Evolutionary conservation across 768 basidiomycete genomes (phyloP).

Genomic region (Kwoniella bestiolae): DNA sequence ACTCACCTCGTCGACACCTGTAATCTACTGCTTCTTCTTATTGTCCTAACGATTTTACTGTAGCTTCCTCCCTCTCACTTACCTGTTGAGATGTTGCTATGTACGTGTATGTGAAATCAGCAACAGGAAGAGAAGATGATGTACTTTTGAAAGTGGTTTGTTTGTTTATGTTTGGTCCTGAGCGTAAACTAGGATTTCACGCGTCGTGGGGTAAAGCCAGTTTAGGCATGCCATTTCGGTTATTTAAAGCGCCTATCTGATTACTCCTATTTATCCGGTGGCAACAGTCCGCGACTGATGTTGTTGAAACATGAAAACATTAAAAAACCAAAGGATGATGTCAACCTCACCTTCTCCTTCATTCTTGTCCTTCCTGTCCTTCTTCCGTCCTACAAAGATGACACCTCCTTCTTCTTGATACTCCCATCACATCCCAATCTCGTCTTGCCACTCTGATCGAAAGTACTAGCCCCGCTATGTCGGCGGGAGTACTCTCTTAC

Average conservation of each 20-base stretch:
- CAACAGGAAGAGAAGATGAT: too few species aligned
- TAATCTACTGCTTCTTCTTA: too few species aligned
- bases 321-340: conserved; percentile 8
- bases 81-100: too few species aligned
- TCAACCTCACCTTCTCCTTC: conserved; percentile 5
- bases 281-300: conserved; percentile 12
- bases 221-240: too few species aligned
- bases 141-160: too few species aligned
- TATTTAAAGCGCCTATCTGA: background rate
- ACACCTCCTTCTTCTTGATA: background rate
- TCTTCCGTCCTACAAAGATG: background rate
- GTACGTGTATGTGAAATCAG: too few species aligned
- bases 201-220: too few species aligned
- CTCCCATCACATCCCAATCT: background rate
- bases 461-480: background rate
- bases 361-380: background rate
- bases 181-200: too few species aligned
- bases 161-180: too few species aligned
- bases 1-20: conserved; percentile 1
- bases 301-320: background rate
- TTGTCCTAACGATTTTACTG: too few species aligned
- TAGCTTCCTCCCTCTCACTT: background rate
- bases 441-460: background rate
- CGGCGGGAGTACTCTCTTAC: conserved; percentile 14
- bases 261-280: too few species aligned